Evolutionary conservation across 192 early-diverging fungal genomes (phyloP), one percentile per base, ranked within the genome.

Genomic region (Chytriomyces sp.): DNA sequence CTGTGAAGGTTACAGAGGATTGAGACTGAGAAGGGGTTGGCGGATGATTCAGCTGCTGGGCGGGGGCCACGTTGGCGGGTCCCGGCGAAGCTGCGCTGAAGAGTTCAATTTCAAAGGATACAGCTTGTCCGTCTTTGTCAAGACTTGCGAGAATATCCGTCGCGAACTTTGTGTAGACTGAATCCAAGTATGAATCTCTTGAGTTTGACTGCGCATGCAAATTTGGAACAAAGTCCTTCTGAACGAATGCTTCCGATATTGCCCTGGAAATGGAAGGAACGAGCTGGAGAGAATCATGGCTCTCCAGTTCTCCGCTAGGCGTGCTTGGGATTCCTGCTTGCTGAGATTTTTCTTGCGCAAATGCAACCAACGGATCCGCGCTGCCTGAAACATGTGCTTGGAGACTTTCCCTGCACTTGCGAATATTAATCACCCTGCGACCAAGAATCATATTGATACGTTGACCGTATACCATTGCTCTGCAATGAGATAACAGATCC

Each of bases 71-170:
- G 1, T 35, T 35, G 35, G 3, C 35, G 35, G 35, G 4, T 35
- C 35, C 35, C 35, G 35, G 35, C 3, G 35, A 35, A 35, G 35
- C 16, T 26, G 66, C 43, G 45, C 47, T 26, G 1, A 20, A 26
- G 16, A 47, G 24, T 10, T 26, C 16, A 46, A 68, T 45, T 68
- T 68, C 66, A 6, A 45, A 47, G 13, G 35, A 20, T 9, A 68
- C 66, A 10, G 47, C 16, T 24, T 68, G 35, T 28, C 24, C 16
- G 24, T 68, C 66, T 1, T 20, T 10, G 47, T 68, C 47, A 46
- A 68, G 16, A 68, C 66, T 68, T 9, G 66, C 10, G 16, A 68
- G 47, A 47, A 68, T 68, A 47, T 68, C 66, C 66, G 47, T 20
- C 10, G 16, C 26, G 3, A 46, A 68, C 24, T 47, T 35, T 13